phyloP scores from a whole-genome alignment of 2,329 filamentous ascomycete species.

The Ramichloridium luteum region DNA sequence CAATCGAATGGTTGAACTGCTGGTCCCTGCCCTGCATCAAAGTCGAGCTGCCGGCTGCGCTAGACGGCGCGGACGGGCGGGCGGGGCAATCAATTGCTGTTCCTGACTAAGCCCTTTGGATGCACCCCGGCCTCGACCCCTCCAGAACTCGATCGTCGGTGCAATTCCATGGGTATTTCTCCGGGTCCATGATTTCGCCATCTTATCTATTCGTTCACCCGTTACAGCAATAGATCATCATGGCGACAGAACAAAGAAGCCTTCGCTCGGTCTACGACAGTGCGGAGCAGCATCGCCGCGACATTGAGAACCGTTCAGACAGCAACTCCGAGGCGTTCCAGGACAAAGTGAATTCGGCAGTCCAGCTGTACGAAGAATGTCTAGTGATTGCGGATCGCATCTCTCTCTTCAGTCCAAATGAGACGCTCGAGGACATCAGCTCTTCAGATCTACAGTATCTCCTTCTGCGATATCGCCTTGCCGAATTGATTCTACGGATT shows the following conservation, averaged over 20 bases:
- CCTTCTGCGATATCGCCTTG: conserved; percentile 62
- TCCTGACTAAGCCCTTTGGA: too few relatives aligned
- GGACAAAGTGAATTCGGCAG: conserved; percentile 52
- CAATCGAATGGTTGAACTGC: too few relatives aligned
- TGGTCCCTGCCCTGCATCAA: too few relatives aligned
- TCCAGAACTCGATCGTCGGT: too few relatives aligned
- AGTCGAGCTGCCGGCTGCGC: too few relatives aligned
- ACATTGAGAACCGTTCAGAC: conserved; percentile 52
- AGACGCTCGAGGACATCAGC: conserved; percentile 72
- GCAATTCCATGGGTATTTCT: too few relatives aligned
- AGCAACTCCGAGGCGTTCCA: conserved; percentile 54
- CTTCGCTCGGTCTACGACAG: conserved; percentile 40
- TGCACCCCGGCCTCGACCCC: too few relatives aligned
- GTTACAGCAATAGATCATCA: conserved; percentile 12
- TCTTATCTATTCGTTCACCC: too few relatives aligned
- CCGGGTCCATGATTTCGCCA: too few relatives aligned
- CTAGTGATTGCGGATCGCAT: conserved; percentile 55
- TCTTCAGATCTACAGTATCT: conserved; percentile 79
- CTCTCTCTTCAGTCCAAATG: conserved; percentile 82
- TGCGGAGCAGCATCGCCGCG: conserved; percentile 44
- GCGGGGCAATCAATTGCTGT: too few relatives aligned
- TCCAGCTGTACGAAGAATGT: conserved; percentile 63
- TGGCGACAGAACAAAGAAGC: conserved; percentile 39
- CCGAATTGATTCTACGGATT: conserved; percentile 63
- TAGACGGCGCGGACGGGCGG: too few relatives aligned